Percentiles rank a stretch among this genome's conserved stretches.
phyloP scores from a whole-genome alignment of 2,329 filamentous ascomycete species.

The Stagonosporopsis vannaccii region DNA sequence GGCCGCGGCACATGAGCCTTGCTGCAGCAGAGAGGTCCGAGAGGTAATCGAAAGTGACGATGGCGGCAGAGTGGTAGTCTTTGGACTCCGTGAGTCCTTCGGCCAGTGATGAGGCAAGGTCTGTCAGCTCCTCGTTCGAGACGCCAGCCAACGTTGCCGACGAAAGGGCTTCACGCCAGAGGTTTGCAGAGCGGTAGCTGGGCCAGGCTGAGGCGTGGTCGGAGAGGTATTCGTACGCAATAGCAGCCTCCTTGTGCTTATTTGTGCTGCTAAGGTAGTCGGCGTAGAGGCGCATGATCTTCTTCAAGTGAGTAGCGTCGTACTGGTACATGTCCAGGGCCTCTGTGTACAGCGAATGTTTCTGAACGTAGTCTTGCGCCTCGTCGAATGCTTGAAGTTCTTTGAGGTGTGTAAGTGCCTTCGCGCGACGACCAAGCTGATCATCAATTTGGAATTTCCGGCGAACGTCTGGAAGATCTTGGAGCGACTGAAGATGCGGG shows the following conservation, averaged over 20 bases:
- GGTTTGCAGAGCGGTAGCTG: conserved; percentile 82
- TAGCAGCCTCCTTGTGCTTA: conserved; percentile 82
- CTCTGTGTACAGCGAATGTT: conserved; percentile 78
- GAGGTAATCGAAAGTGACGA: conserved; percentile 83
- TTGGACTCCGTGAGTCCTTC: conserved; percentile 84
- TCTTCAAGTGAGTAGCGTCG: conserved; percentile 69
- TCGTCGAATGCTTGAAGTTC: conserved; percentile 78
- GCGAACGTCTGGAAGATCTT: conserved; percentile 73
- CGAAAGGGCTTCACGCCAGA: conserved; percentile 92
- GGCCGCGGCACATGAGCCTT: conserved; percentile 83
- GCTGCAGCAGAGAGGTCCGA: conserved; percentile 73
- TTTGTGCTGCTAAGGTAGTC: conserved; percentile 77
- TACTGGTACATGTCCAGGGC: conserved; percentile 87
- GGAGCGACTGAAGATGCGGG: conserved; percentile 88
- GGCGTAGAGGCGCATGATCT: conserved; percentile 81
- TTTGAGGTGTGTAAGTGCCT: conserved; percentile 80
- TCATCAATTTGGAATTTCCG: conserved; percentile 88
- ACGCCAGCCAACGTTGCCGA: conserved; percentile 72
- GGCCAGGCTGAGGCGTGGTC: conserved; percentile 78
- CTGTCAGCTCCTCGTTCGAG: conserved; percentile 64
- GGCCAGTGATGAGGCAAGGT: conserved; percentile 76
- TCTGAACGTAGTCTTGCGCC: conserved; percentile 76
- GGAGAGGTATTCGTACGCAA: conserved; percentile 86
- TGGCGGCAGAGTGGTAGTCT: conserved; percentile 80
- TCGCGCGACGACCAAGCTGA: conserved; percentile 76